Conservation (phyloP, 306 rosid species). For the Quercus dentata region DNA sequence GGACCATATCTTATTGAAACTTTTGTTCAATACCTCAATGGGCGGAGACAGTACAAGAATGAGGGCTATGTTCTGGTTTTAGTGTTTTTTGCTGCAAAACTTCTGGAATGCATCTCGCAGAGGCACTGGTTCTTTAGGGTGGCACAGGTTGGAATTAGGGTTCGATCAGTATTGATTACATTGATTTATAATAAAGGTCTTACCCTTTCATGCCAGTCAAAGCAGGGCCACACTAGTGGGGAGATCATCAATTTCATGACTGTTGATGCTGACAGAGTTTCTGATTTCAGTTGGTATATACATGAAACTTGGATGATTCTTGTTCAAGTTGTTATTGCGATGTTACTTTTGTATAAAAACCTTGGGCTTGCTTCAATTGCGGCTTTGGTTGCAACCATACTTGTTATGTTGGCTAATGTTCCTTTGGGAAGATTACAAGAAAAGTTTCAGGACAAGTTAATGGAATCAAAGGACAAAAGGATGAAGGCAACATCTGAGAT, state of each 20-base stretch:
- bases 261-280: constrained; percentile 55
- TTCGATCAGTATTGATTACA: constrained; percentile 32
- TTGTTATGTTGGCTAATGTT: constrained; percentile 45
- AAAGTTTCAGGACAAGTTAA: constrained; percentile 43
- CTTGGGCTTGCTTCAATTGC: constrained; percentile 50
- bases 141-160: constrained; percentile 40
- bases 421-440: constrained; percentile 49
- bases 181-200: constrained; percentile 35
- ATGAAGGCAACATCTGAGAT: constrained; percentile 59
- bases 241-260: constrained; percentile 39
- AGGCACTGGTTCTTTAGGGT: constrained; percentile 42
- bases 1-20: constrained; percentile 51
- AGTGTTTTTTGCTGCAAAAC: constrained; percentile 39
- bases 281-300: constrained; percentile 31
- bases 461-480: constrained; percentile 54
- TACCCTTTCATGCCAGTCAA: constrained; percentile 30
- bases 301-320: constrained; percentile 44
- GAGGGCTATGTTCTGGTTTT: constrained; percentile 42
- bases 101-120: constrained; percentile 36
- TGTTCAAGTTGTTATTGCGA: constrained; percentile 37
- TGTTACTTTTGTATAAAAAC: constrained; percentile 41
- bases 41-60: constrained; percentile 23
- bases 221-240: no score
- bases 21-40: constrained; percentile 47
- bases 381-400: constrained; percentile 40